Base-by-base conservation (phyloP, 805 yeast genomes). In the Lachancea dasiensis region DNA sequence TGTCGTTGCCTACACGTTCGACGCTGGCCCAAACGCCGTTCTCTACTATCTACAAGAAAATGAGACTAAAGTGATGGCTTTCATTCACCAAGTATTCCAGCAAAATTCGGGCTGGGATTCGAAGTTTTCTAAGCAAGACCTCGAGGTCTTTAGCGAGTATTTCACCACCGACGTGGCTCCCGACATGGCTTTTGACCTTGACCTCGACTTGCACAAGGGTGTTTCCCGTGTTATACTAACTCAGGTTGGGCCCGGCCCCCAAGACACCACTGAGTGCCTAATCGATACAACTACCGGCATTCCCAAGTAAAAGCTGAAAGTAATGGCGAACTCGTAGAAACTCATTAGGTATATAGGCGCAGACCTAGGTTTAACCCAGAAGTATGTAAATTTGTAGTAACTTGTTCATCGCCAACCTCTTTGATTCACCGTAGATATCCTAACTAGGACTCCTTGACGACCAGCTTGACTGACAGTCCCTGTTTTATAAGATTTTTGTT, bases 1-100 rank as follows among this genome's bases (percentile, higher is more conserved):
- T 9, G 72, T 90, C 39, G 98, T 95, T 9, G 97, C 97, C 26
- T 92, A 92, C 64, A 92, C 99, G 1, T 92, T 83, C 56, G 99
- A 92, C 63, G 99, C 99, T 22, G 99, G 99, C 58, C 98, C 99
- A 63, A 92, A 92, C 64, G 95, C 97, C 15, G 99, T 92, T 31
- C 74, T 92, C 44, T 92, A 92, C 67, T 92, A 92, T 59, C 78
- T 81, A 57, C 73, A 73, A 48, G 69, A 78, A 53, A 75, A 90
- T 63, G 95, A 87, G 63, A 51, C 64, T n/a, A 70, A 68, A 45
- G 79, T 92, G 5, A 72, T 90, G 50, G 80, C 87, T 3, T 69
- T 85, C 47, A 65, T 92, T 42, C 67, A 79, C 61, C 67, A 70
- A 40, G 70, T 75, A 46, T 79, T 86, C 54, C 61, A 63, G 34